Evolutionary conservation across 257 asterid species (phyloP).

Genomic region (Leptodermis oblonga): DNA sequence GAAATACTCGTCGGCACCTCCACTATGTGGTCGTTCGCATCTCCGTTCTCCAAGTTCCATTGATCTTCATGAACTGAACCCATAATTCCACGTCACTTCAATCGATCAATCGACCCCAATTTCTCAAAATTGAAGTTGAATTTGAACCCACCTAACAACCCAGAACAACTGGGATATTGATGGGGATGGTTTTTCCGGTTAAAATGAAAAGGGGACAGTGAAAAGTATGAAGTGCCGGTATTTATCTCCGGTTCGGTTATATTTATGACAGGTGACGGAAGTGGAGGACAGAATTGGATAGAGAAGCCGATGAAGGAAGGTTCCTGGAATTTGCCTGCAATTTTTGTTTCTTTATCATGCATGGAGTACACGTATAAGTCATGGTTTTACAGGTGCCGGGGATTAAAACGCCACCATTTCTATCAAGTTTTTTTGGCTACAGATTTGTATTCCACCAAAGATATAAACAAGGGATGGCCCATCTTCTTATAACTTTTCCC

Average conservation of each 20-base stretch:
- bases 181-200: too few relatives aligned
- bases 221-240: background rate
- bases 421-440: too few relatives aligned
- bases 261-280: background rate
- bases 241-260: background rate
- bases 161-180: too few relatives aligned
- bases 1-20: slow-evolving; percentile 22
- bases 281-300: slow-evolving; percentile 9
- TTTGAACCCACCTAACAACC: too few relatives aligned
- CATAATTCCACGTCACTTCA: too few relatives aligned
- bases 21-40: background rate
- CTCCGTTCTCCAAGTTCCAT: slow-evolving; percentile 31
- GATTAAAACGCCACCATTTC: background rate
- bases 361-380: slow-evolving; percentile 12
- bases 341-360: slow-evolving; percentile 9
- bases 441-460: too few relatives aligned
- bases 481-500: too few relatives aligned
- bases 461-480: too few relatives aligned
- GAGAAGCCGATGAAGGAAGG: background rate
- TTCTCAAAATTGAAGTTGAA: too few relatives aligned
- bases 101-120: too few relatives aligned
- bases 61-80: background rate
- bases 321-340: slow-evolving; percentile 21
- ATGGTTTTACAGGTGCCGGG: background rate
- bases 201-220: background rate